Conservation (phyloP, 1,284 basidiomycete species). For the Kalmanozyma brasiliensis region DNA sequence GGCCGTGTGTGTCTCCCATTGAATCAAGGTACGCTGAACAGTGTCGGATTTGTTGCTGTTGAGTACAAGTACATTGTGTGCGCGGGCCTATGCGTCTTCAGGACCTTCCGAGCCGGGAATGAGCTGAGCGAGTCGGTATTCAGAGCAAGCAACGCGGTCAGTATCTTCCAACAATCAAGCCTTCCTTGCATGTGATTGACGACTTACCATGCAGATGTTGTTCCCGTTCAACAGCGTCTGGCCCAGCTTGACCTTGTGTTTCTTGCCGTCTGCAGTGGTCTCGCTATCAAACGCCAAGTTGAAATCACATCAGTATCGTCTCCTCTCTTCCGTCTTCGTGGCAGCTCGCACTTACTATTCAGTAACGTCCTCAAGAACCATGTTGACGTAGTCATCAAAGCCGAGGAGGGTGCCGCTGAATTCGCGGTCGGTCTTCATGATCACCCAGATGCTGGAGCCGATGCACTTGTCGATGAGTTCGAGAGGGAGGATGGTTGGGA, state of each 20-base stretch:
- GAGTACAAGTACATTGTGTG: constrained; percentile 30
- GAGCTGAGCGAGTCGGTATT: too few relatives aligned
- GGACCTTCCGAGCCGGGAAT: constrained; percentile 54
- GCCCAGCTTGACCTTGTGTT: constrained; percentile 82
- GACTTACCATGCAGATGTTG: constrained; percentile 92
- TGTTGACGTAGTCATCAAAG: constrained; percentile 99
- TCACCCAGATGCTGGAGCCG: constrained; percentile 68
- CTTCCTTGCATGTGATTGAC: background rate
- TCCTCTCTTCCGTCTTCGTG: background rate
- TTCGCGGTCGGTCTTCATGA: constrained; percentile 68
- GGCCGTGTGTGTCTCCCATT: too few relatives aligned
- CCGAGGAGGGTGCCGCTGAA: constrained; percentile 89
- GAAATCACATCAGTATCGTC: too few relatives aligned
- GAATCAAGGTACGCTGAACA: too few relatives aligned
- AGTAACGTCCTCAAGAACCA: constrained; percentile 96
- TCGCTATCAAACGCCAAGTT: constrained; percentile 75
- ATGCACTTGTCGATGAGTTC: constrained; percentile 68
- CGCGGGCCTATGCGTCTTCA: constrained; percentile 15
- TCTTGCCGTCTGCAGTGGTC: constrained; percentile 81
- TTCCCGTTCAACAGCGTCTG: constrained; percentile 96
- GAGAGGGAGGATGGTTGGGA: constrained; percentile 62
- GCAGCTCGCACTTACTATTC: constrained; percentile 89
- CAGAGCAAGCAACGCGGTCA: background rate
- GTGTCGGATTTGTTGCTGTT: too few relatives aligned
- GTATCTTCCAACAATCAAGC: background rate